phyloP scores from a whole-genome alignment of 169 alveolate species.

The Toxoplasma gondii region DNA sequence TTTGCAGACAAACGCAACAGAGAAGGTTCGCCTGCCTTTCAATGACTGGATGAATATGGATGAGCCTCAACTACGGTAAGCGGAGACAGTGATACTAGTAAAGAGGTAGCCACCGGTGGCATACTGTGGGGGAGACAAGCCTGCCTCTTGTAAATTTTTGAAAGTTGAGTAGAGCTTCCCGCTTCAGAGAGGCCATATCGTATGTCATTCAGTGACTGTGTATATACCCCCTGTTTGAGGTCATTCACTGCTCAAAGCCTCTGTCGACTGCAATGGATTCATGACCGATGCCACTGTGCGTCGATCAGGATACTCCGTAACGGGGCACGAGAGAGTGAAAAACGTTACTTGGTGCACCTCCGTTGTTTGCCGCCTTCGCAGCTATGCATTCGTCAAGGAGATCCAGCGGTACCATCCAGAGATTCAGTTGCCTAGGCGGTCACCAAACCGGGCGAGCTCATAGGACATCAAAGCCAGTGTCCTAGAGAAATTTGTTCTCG shows the following conservation, averaged over 20 bases:
- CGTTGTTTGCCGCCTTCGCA: not conserved
- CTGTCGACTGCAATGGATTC: too few species aligned
- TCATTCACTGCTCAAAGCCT: too few species aligned
- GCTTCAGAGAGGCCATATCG: not conserved
- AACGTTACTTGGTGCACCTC: too few species aligned
- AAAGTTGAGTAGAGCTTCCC: not conserved
- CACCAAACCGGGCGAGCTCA: not conserved
- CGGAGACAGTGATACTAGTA: constrained; percentile 75
- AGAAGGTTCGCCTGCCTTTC: constrained; percentile 81
- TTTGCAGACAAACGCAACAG: constrained; percentile 55
- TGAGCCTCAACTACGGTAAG: constrained; percentile 88
- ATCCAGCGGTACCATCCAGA: constrained; percentile 84
- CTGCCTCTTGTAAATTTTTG: not conserved
- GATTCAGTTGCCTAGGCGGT: constrained; percentile 79
- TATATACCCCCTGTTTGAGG: too few species aligned
- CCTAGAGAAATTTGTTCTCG: not conserved
- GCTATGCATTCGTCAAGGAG: constrained; percentile 63
- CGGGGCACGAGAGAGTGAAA: too few species aligned
- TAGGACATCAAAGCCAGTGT: not conserved
- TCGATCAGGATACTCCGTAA: too few species aligned
- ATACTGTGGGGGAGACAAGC: not conserved
- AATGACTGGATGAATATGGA: constrained; percentile 92
- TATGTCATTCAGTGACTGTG: not conserved
- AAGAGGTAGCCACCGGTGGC: not conserved
- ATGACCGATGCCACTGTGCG: too few species aligned